phyloP scores from a whole-genome alignment of 495 filamentous ascomycete genomes.

The Trichoderma reesei region DNA sequence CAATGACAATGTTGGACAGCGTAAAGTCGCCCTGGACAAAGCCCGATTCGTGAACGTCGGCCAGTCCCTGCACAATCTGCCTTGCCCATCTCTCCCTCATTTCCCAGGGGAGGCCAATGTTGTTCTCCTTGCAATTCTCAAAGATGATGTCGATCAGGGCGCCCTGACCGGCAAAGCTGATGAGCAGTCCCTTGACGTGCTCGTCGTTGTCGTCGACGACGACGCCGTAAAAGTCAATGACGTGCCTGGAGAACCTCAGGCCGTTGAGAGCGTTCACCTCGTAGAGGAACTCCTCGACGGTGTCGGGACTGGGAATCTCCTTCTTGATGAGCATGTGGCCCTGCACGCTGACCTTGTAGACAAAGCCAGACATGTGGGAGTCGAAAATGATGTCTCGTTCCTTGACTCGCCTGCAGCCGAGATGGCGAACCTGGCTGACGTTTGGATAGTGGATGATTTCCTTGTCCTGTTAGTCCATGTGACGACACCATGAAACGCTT shows the following conservation, averaged over 20 bases:
- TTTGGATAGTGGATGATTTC: constrained; percentile 89
- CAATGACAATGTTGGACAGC: constrained; percentile 92
- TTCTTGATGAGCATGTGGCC: constrained; percentile 82
- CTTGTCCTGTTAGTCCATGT: constrained; percentile 19
- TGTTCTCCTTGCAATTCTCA: constrained; percentile 41
- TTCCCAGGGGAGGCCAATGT: constrained; percentile 58
- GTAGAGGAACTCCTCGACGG: constrained; percentile 93
- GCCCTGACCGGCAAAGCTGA: constrained; percentile 80
- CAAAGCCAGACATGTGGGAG: constrained; percentile 89
- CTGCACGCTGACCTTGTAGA: constrained; percentile 77
- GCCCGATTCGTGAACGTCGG: constrained; percentile 89
- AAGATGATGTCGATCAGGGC: constrained; percentile 87
- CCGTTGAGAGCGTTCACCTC: constrained; percentile 90
- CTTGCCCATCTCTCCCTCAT: constrained; percentile 82
- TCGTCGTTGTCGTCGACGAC: constrained; percentile 72
- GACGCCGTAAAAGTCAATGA: constrained; percentile 82
- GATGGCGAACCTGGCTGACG: constrained; percentile 62
- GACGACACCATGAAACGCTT: too few relatives aligned
- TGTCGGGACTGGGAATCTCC: constrained; percentile 94
- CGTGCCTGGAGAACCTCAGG: constrained; percentile 59
- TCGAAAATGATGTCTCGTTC: constrained; percentile 77
- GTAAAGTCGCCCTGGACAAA: constrained; percentile 98
- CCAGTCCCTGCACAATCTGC: constrained; percentile 83
- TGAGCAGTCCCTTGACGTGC: constrained; percentile 79
- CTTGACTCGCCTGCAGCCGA: constrained; percentile 54